Percentiles rank a stretch among this genome's conserved stretches.
Evolutionary conservation across 2,329 filamentous ascomycete genomes (phyloP).

Genomic region (Hymenoscyphus occultus): DNA sequence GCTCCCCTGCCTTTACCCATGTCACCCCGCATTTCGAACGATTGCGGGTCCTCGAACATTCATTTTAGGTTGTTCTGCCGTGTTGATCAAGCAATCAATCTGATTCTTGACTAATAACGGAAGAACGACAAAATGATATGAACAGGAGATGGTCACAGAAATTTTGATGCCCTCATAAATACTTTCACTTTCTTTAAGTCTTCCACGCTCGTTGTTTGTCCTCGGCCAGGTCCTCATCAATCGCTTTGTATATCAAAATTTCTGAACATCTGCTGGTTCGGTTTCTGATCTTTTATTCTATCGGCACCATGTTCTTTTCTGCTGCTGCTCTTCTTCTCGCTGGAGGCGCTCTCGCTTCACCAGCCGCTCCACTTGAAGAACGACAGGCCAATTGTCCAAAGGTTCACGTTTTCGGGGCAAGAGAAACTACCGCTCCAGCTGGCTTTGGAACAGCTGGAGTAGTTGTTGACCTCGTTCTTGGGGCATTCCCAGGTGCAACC

Average conservation of each 20-base stretch:
- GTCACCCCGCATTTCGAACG: constrained; percentile 11
- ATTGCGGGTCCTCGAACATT: background rate
- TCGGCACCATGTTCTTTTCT: constrained; percentile 12
- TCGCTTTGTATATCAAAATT: background rate
- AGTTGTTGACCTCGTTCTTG: constrained; percentile 49
- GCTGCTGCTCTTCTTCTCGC: constrained; percentile 14
- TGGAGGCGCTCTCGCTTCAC: constrained; percentile 13
- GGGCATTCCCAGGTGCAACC: constrained; percentile 49
- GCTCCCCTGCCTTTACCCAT: constrained; percentile 2
- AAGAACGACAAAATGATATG: background rate
- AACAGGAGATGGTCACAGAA: background rate
- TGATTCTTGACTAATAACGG: background rate
- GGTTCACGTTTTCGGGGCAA: constrained; percentile 50
- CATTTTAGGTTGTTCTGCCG: background rate
- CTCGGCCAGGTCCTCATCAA: background rate
- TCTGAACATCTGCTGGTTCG: background rate
- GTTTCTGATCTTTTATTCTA: background rate
- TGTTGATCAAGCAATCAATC: background rate
- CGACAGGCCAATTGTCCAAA: constrained; percentile 39
- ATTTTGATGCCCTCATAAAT: background rate
- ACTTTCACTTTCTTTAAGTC: background rate
- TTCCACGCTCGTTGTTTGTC: background rate
- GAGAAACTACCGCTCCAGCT: constrained; percentile 46
- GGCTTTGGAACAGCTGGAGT: constrained; percentile 52
- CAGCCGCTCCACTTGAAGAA: constrained; percentile 18